These are phyloP conservation scores for Sclerotinia spermophila DNA, from an alignment of 2,329 filamentous ascomycete genomes.

Conservation along the genomic window DNA sequence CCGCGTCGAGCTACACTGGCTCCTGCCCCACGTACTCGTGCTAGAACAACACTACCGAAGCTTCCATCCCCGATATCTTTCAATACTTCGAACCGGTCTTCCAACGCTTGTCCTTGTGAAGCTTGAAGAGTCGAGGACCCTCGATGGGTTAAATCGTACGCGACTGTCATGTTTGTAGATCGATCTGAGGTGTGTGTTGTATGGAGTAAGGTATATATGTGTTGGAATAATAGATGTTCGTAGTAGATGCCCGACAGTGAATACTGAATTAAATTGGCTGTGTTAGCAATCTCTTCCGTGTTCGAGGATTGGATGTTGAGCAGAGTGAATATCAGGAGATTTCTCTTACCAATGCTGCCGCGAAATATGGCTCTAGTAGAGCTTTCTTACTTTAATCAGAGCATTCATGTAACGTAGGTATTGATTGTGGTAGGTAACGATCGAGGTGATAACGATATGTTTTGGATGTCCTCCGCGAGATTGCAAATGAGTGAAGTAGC, in stretches of 20 bases:
- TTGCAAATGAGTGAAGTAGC: conserved; percentile 25
- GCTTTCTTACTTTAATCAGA: conserved; percentile 33
- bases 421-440: conserved; percentile 19
- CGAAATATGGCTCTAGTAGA: conserved; percentile 35
- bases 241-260: conserved; percentile 16
- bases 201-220: conserved; percentile 6
- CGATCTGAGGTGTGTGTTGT: conserved; percentile 2
- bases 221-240: conserved; percentile 7
- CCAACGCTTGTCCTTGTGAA: conserved; percentile 57
- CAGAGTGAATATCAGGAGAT: neutral
- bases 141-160: conserved; percentile 68
- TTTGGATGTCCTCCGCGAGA: conserved; percentile 19
- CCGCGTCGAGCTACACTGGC: conserved; percentile 83
- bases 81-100: conserved; percentile 93
- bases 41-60: conserved; percentile 92
- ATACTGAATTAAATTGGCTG: conserved; percentile 19
- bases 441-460: conserved; percentile 19
- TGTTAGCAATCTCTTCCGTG: conserved; percentile 6
- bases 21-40: conserved; percentile 85
- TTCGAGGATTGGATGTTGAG: neutral
- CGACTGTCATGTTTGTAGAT: conserved; percentile 65
- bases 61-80: conserved; percentile 99
- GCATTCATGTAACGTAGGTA: conserved; percentile 34
- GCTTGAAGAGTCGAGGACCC: conserved; percentile 53
- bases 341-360: conserved; percentile 19